Conservation (phyloP, 2,329 filamentous ascomycete genomes). For the Cladophialophora yegresii region DNA sequence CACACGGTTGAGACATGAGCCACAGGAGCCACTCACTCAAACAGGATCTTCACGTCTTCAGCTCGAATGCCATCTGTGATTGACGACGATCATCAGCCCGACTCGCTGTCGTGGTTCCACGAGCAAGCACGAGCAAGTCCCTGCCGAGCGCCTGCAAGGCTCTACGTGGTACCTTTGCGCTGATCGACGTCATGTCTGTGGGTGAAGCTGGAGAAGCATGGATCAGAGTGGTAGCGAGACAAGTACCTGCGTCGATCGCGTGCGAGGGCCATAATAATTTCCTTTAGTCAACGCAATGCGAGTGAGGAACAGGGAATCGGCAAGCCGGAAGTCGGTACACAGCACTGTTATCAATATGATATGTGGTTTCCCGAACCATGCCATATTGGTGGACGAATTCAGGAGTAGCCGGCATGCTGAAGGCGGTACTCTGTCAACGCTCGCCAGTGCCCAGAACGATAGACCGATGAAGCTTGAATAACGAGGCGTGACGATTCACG, state of each 20-base stretch:
- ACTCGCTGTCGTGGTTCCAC: neutral
- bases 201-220: neutral
- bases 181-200: constrained; percentile 16
- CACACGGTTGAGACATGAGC: constrained; percentile 8
- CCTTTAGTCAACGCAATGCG: constrained; percentile 1
- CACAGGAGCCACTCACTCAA: neutral
- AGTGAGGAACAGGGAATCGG: neutral
- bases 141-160: constrained; percentile 3
- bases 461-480: neutral
- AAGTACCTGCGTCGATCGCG: constrained; percentile 27
- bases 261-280: neutral
- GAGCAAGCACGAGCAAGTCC: neutral
- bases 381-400: neutral
- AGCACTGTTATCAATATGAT: neutral
- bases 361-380: neutral
- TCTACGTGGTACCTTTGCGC: constrained; percentile 1
- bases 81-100: constrained; percentile 8
- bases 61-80: neutral
- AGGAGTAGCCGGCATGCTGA: no score
- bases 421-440: neutral
- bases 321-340: neutral
- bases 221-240: neutral
- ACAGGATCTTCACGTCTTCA: constrained; percentile 12
- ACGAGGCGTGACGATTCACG: neutral
- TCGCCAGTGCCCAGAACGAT: neutral